Percentiles rank a stretch among this genome's conserved stretches.
Conservation (phyloP, 2,329 filamentous ascomycete species). For the Alternaria rosae region DNA sequence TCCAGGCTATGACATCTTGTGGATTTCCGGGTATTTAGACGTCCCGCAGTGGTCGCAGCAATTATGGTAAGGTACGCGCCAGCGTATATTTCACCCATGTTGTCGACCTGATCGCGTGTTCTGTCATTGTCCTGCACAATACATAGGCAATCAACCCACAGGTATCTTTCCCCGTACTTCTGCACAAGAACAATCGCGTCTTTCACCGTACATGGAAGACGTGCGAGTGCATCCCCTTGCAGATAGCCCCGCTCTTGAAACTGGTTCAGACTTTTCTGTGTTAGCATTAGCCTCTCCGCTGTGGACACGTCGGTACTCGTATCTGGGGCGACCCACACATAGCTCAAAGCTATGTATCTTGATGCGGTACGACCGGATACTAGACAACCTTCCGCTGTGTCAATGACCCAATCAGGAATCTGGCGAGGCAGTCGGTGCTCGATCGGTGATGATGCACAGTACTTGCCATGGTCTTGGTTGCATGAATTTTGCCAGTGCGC, state of each 20-base stretch:
- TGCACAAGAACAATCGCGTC: background rate
- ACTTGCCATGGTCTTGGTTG: background rate
- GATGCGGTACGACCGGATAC: background rate
- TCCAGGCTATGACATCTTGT: background rate
- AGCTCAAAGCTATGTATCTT: background rate
- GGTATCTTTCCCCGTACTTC: background rate
- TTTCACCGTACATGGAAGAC: background rate
- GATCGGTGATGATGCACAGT: background rate
- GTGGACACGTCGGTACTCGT: background rate
- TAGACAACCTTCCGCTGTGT: background rate
- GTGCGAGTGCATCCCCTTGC: background rate
- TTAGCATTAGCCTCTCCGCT: background rate
- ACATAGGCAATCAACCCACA: background rate
- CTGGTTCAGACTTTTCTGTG: background rate
- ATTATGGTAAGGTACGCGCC: background rate
- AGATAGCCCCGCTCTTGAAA: background rate
- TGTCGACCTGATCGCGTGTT: background rate
- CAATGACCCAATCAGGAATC: background rate
- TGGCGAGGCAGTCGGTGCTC: background rate
- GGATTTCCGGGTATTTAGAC: background rate
- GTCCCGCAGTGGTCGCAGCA: background rate
- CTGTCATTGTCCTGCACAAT: background rate
- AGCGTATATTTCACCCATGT: background rate
- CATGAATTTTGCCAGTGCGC: background rate
- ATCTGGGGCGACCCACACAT: background rate